These are phyloP conservation scores for Climacium dendroides DNA, from an alignment of 225 moss, liverwort and hornwort species.

Conservation along the genomic window DNA sequence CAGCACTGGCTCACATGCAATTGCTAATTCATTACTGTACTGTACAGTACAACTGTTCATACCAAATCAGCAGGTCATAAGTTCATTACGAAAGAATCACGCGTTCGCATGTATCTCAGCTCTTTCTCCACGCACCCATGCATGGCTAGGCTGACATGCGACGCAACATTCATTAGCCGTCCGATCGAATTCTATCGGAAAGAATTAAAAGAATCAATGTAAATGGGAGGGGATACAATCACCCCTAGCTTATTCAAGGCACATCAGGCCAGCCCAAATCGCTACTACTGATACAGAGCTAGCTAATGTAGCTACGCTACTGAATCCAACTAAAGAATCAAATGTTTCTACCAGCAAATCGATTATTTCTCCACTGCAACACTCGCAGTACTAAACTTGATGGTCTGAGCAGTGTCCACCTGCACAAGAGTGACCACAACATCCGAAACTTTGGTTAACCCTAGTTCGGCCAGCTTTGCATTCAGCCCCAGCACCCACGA, in stretches of 20 bases:
- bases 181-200: not conserved
- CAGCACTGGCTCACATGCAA: not conserved
- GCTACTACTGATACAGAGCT: not conserved
- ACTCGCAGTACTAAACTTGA: not conserved
- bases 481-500: constrained; percentile 13
- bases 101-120: not conserved
- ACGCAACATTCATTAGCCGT: not conserved
- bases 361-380: not conserved
- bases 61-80: not conserved
- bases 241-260: not conserved
- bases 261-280: not conserved
- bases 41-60: not conserved
- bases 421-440: constrained; percentile 24
- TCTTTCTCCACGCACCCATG: not conserved
- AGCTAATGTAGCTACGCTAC: not conserved
- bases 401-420: not conserved
- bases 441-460: not conserved
- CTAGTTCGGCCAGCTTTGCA: not conserved
- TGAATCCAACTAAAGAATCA: not conserved
- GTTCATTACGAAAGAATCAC: not conserved
- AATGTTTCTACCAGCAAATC: not conserved
- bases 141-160: not conserved
- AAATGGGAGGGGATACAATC: not conserved
- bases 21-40: too few species aligned
- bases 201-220: not conserved